Conservation (phyloP, 441 rosid species). For the Gossypium schwendimanii region DNA sequence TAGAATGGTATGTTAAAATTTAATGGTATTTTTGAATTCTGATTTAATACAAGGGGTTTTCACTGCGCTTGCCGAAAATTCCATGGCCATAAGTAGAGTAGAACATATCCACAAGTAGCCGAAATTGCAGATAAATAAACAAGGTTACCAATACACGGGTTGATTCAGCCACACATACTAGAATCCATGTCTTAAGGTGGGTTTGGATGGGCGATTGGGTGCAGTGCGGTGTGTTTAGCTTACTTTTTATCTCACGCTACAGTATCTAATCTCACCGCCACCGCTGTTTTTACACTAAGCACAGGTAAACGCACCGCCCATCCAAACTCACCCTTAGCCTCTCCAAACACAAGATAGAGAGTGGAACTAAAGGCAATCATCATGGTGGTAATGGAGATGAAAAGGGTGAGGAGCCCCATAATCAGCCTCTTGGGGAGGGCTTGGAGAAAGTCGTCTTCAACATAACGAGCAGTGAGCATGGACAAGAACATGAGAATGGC, state of each 20-base stretch:
- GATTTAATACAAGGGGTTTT: neutral
- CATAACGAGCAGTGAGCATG: slow-evolving; percentile 32
- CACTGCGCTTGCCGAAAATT: neutral
- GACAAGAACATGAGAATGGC: slow-evolving; percentile 34
- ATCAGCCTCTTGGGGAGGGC: slow-evolving; percentile 30
- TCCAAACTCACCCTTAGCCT: too few species aligned
- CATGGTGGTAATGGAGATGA: slow-evolving; percentile 20
- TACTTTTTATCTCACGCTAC: too few species aligned
- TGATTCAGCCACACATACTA: neutral
- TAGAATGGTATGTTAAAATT: too few species aligned
- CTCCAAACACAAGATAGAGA: neutral
- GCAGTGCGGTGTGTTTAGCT: too few species aligned
- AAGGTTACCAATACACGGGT: slow-evolving; percentile 9
- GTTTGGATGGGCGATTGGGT: too few species aligned
- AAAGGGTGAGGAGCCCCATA: slow-evolving; percentile 26
- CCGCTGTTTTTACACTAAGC: too few species aligned
- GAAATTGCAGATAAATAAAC: slow-evolving; percentile 8
- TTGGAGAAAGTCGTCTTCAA: slow-evolving; percentile 29
- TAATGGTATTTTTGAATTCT: neutral
- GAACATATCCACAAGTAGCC: slow-evolving; percentile 3
- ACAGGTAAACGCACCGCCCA: too few species aligned
- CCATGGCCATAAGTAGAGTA: neutral
- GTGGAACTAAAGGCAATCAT: slow-evolving; percentile 22
- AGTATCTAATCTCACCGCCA: too few species aligned
- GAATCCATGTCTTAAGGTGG: too few species aligned